These are phyloP conservation scores for Tricladium varicosporioides DNA, from an alignment of 2,329 filamentous ascomycete genomes.

Conservation along the genomic window DNA sequence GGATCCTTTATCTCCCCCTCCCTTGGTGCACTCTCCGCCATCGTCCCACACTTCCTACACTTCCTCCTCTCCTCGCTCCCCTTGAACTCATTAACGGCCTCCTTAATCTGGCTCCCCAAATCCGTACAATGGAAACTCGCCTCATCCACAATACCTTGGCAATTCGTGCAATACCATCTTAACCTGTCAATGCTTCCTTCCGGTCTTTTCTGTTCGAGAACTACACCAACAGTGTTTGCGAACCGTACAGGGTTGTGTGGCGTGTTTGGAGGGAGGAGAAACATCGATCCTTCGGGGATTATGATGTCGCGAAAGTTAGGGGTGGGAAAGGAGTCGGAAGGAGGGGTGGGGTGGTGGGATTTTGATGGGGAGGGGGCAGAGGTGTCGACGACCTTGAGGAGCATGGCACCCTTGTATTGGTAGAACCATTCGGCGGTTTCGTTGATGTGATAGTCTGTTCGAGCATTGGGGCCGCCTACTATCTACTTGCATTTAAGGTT, in stretches of 20 bases:
- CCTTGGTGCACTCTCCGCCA: conserved; percentile 70
- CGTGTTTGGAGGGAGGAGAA: conserved; percentile 88
- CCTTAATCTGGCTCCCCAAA: conserved; percentile 91
- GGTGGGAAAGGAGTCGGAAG: conserved; percentile 38
- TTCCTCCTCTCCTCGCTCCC: conserved; percentile 65
- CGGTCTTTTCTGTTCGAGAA: conserved; percentile 82
- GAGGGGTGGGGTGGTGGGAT: no score
- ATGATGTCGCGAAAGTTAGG: conserved; percentile 72
- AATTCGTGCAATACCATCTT: conserved; percentile 83
- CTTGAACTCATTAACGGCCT: conserved; percentile 80
- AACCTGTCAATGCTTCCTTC: conserved; percentile 69
- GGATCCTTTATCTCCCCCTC: conserved; percentile 58
- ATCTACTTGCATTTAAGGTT: conserved; percentile 50
- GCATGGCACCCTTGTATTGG: conserved; percentile 90
- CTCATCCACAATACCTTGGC: conserved; percentile 76
- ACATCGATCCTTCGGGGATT: conserved; percentile 92
- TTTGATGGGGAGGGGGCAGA: no score
- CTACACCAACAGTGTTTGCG: conserved; percentile 88
- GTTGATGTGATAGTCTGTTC: conserved; percentile 99
- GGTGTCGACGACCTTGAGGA: conserved; percentile 81
- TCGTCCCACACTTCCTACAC: conserved; percentile 72
- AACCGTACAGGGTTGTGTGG: conserved; percentile 95
- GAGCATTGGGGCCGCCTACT: conserved; percentile 91
- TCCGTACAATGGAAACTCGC: conserved; percentile 84
- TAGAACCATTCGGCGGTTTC: conserved; percentile 97